Percentiles rank a stretch among this genome's conserved stretches.
Conservation (phyloP, 768 basidiomycete species). For the Ramaria sp. region DNA sequence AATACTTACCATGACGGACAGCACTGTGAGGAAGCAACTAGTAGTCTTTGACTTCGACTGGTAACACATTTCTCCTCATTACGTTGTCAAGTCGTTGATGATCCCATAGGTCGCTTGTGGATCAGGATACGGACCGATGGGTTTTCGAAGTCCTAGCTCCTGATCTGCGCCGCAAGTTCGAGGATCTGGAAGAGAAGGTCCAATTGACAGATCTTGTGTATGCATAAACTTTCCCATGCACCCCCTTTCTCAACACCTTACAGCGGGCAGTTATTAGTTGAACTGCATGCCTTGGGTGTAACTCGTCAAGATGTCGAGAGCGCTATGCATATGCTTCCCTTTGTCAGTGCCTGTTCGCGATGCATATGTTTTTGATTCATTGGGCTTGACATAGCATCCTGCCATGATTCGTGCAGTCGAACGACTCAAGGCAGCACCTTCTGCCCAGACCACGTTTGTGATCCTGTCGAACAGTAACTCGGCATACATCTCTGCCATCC, state of each 20-base stretch:
- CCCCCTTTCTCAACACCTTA: constrained; percentile 1
- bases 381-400: constrained; percentile 57
- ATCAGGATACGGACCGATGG: constrained; percentile 96
- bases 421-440: constrained; percentile 51
- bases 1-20: too few species aligned
- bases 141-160: constrained; percentile 81
- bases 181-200: constrained; percentile 44
- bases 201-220: constrained; percentile 98
- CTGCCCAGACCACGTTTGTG: constrained; percentile 68
- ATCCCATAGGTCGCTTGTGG: constrained; percentile 64
- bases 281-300: constrained; percentile 59
- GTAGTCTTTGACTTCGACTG: constrained; percentile 97
- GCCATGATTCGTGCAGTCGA: constrained; percentile 91
- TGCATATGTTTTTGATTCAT: not conserved
- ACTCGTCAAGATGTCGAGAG: constrained; percentile 67
- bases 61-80: constrained; percentile 26
- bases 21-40: constrained; percentile 36
- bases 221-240: constrained; percentile 17
- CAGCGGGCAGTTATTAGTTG: constrained; percentile 60
- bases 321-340: constrained; percentile 74
- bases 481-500: constrained; percentile 84
- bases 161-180: constrained; percentile 75
- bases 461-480: constrained; percentile 92
- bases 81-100: not conserved
- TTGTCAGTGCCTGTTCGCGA: constrained; percentile 41